A percentile compares a stretch with the other conserved stretches of the same genome.
Evolutionary conservation across 2,329 filamentous ascomycete genomes (phyloP).

Genomic region (Cryphonectria radicalis): DNA sequence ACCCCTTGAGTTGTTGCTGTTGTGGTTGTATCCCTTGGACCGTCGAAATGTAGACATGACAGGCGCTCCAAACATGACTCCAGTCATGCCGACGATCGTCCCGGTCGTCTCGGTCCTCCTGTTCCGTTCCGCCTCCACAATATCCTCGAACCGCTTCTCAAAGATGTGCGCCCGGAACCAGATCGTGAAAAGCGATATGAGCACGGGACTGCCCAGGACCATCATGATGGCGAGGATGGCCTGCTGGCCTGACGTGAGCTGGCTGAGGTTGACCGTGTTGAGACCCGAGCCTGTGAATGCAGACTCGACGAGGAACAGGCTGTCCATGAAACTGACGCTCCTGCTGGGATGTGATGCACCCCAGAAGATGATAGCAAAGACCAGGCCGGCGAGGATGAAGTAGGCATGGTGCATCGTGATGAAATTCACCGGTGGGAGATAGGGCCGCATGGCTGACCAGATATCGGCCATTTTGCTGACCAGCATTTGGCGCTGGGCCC

Average conservation of each 20-base stretch:
- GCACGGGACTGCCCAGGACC: constrained; percentile 65
- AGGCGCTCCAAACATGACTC: constrained; percentile 33
- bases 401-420: constrained; percentile 69
- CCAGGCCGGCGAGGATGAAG: constrained; percentile 59
- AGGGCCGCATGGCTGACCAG: constrained; percentile 21
- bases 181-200: constrained; percentile 67
- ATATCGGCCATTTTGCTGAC: constrained; percentile 12
- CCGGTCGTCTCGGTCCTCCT: constrained; percentile 35
- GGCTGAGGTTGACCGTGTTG: constrained; percentile 64
- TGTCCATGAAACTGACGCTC: constrained; percentile 64
- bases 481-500: constrained; percentile 10
- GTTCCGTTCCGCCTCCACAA: constrained; percentile 50
- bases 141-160: constrained; percentile 60
- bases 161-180: constrained; percentile 64
- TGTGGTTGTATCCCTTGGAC: background rate
- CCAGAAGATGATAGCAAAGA: constrained; percentile 65
- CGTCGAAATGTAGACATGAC: constrained; percentile 29
- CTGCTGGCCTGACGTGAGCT: constrained; percentile 69
- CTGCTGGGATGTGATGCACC: constrained; percentile 53
- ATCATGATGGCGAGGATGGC: constrained; percentile 65
- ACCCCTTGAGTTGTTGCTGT: background rate
- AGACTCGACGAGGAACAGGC: constrained; percentile 65
- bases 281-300: constrained; percentile 71
- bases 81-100: constrained; percentile 32
- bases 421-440: constrained; percentile 57